Conservation (phyloP, 129 eudicot genomes). For the Scalesia atractyloides region DNA sequence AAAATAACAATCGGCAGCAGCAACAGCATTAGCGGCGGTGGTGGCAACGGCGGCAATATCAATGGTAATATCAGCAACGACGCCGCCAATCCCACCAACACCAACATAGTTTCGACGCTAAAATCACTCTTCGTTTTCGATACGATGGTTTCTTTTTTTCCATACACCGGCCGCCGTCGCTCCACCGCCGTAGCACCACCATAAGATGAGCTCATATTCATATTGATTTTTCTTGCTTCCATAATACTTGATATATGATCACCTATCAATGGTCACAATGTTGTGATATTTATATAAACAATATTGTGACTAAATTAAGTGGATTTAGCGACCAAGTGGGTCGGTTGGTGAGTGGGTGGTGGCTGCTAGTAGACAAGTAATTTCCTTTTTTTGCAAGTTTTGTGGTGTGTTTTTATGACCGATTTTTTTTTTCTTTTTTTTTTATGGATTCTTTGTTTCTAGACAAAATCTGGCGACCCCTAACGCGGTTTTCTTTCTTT, state of each 20-base stretch:
- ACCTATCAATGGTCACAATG: too few relatives aligned
- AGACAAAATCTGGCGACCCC: slow-evolving; percentile 14
- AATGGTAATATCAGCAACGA: slow-evolving; percentile 63
- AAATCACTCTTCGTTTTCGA: slow-evolving; percentile 36
- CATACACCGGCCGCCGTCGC: too few relatives aligned
- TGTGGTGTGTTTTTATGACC: too few relatives aligned
- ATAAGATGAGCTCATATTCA: slow-evolving; percentile 19
- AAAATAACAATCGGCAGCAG: slow-evolving; percentile 59
- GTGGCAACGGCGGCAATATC: slow-evolving; percentile 73
- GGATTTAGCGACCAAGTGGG: too few relatives aligned
- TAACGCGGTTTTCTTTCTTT: slow-evolving; percentile 13
- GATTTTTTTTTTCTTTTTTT: too few relatives aligned
- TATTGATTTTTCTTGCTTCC: slow-evolving; percentile 34
- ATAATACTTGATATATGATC: neutral
- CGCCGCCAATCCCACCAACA: slow-evolving; percentile 54
- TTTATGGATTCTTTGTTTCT: slow-evolving; percentile 24
- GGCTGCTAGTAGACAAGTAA: too few relatives aligned
- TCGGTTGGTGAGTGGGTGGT: too few relatives aligned
- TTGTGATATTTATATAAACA: too few relatives aligned
- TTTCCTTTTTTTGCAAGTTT: too few relatives aligned
- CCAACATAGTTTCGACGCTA: slow-evolving; percentile 55
- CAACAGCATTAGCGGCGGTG: slow-evolving; percentile 68
- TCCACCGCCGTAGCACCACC: too few relatives aligned
- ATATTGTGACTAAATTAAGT: too few relatives aligned
- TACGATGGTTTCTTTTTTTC: neutral